Evolutionary conservation across 2,329 filamentous ascomycete genomes (phyloP), one percentile per base, ranked within the genome.

Genomic region (Cephalotrichum gorgonifer): DNA sequence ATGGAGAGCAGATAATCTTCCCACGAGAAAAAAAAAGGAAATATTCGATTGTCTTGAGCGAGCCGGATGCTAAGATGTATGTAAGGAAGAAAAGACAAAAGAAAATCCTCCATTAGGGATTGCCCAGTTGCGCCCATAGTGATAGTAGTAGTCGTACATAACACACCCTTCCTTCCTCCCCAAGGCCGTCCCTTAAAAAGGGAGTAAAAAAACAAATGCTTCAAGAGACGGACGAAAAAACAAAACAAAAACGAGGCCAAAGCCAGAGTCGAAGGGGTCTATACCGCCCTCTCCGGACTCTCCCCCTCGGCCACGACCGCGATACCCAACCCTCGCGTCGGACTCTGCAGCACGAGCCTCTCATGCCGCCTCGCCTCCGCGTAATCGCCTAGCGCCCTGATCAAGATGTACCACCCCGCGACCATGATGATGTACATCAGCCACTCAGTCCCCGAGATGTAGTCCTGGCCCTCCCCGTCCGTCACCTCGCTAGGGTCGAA

Each of bases 341-440:
- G 93, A 62, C 88, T 95, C 63, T 95, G 90, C 55, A 96, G 70
- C 5, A 98, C 88, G 46, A 98, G 73, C 64, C 93, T 87, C 69
- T 98, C 93, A 62, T 97, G 93, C 60, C 88, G 77, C 62, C 91
- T 78, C 33, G 89, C 93, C 56, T 83, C 80, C 53, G 97, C 69
- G 62, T 93, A 98, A 63, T 97, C 90, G 58, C 85, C 89, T 17
- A 95, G 81, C n/a, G 89, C 84, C 65, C 90, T 81, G 62, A 98
- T 97, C 53, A 98, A 72, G 54, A 98, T 89, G 61, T 97, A 97
- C 93, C 93, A 98, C 5, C 93, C 93, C 2, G 95, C 85, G 61
- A 98, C 87, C 93, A 98, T 98, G 44, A 98, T 68, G 15, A 86
- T 73, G 59, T 97, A 98, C 11, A 89, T 87, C 54, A 95, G 73